Evolutionary conservation across 2,329 filamentous ascomycete genomes (phyloP), one percentile per base, ranked within the genome.

Genomic region (Exophiala sp.): DNA sequence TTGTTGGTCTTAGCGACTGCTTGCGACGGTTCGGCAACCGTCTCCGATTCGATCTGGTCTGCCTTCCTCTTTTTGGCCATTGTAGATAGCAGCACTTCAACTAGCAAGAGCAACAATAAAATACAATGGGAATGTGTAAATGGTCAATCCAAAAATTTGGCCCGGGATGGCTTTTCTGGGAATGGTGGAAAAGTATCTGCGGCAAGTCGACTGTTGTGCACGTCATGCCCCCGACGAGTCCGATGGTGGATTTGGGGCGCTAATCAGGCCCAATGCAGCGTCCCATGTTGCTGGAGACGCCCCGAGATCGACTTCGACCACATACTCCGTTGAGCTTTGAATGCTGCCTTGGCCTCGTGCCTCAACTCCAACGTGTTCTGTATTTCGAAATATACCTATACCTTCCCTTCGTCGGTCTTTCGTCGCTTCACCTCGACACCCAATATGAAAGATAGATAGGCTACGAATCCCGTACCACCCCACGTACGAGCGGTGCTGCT

Each of bases 61-160:
- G 45, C 34, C 45, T 60, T 58, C 39, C 60, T 60, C 50, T 62
- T 62, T 29, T 58, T 51, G 33, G 55, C 38, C 57, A 62, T 62
- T n/a, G 8, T 34, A 39, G 35, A 34, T 29, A 12, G 29, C 32
- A 41, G 32, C 40, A 40, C 44, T 8, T 45, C 38, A 39, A 29
- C 8, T 20, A 21, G 36, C 32, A 10, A 33, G 18, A 32, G 18
- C 35, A 33, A 44, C 48, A 5, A 8, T 35, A 20, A 12, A 21
- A 21, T 41, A n/a, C 24, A 9, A 24, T 11, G 14, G 3, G 29
- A 47, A 21, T 7, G 16, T 24, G 24, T 9, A 43, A 43, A 43
- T 43, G 12, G 21, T 43, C 21, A 12, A 12, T 20, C 41, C n/a
- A 20, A 24, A 24, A 12, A 29, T 24, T 24, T 20, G 20, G 21